Evolutionary conservation across 768 basidiomycete species (phyloP).

Genomic region (Cubamyces lactineus): DNA sequence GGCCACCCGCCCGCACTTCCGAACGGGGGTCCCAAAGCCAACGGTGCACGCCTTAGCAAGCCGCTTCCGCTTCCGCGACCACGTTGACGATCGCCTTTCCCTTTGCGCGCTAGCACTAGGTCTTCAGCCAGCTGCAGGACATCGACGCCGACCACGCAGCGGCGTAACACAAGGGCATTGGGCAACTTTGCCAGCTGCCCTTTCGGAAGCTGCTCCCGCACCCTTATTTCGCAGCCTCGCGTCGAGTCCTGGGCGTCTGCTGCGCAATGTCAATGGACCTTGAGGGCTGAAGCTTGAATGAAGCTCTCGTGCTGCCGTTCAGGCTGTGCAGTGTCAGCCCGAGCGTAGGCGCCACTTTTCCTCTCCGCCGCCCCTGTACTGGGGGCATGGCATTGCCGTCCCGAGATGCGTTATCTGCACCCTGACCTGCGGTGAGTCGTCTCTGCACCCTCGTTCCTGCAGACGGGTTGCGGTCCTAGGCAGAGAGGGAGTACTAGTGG

Average conservation of each 20-base stretch:
- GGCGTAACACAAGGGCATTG: no score
- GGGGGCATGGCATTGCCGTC: neutral
- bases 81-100: neutral
- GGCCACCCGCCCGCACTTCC: constrained; percentile 11
- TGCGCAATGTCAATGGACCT: no score
- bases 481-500: neutral
- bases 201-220: no score
- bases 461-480: constrained; percentile 1
- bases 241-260: no score
- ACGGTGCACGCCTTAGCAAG: neutral
- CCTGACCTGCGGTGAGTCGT: constrained; percentile 4
- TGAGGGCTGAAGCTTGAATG: no score
- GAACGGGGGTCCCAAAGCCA: neutral
- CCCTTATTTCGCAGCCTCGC: no score
- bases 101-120: no score
- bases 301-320: neutral
- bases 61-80: neutral
- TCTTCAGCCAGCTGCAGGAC: no score
- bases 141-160: no score
- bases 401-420: constrained; percentile 12
- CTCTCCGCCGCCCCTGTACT: neutral
- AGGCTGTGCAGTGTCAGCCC: neutral
- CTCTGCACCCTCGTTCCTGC: constrained; percentile 5
- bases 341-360: neutral
- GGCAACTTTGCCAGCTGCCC: no score